Evolutionary conservation across 169 alveolate genomes (phyloP).

Genomic region (Condylostoma magnum): DNA sequence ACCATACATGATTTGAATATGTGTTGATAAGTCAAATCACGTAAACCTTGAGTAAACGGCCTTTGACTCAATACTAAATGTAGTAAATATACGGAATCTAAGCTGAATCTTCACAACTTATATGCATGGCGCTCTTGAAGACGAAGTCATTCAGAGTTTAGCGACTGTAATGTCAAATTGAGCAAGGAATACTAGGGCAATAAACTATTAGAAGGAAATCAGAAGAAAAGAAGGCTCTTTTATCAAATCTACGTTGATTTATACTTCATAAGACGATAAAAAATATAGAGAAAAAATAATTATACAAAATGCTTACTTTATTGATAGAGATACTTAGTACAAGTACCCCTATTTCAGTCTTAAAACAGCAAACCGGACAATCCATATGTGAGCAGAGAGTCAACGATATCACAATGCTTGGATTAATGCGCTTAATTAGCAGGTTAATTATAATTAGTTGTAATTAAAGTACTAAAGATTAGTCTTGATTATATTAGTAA

Average conservation of each 20-base stretch:
- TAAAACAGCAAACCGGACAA: not conserved
- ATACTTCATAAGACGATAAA: not conserved
- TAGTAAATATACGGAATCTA: not conserved
- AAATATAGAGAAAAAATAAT: not conserved
- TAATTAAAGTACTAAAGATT: no score
- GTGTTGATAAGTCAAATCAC: not conserved
- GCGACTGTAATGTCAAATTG: slow-evolving; percentile 2
- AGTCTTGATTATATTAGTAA: no score
- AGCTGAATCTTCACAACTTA: not conserved
- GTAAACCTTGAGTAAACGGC: not conserved
- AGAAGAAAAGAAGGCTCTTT: slow-evolving; percentile 7
- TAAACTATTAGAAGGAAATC: slow-evolving; percentile 17
- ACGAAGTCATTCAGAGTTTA: slow-evolving; percentile 1
- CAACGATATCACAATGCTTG: not conserved
- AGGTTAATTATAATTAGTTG: no score
- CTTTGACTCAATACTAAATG: not conserved
- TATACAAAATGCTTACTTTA: not conserved
- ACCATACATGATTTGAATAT: not conserved
- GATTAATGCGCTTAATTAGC: not conserved
- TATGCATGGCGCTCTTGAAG: slow-evolving; percentile 17
- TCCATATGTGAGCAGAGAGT: slow-evolving; percentile 1
- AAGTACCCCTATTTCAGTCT: not conserved
- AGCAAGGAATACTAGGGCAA: slow-evolving; percentile 9
- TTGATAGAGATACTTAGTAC: not conserved
- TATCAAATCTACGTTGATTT: not conserved